Evolutionary conservation across 1,284 basidiomycete species (phyloP), one percentile per base, ranked within the genome.

Genomic region (Ustanciosporium gigantosporum): DNA sequence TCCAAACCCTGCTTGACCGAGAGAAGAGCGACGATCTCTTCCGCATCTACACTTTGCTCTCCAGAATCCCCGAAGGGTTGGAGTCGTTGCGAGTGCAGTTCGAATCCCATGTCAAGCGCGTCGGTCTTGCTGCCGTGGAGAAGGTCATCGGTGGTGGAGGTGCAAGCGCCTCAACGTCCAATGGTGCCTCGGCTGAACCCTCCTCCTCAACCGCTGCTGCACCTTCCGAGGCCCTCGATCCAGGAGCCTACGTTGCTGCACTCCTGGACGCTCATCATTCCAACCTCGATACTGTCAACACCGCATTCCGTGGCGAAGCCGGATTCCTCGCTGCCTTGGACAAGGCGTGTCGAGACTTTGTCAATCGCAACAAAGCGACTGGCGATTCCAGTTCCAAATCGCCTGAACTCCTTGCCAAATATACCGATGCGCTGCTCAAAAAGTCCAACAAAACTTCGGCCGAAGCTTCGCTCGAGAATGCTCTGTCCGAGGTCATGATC

Each of bases 281-380:
- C 84, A 95, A 92, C 79, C 86, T 88, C 53, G 89, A 91, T 70
- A 90, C 91, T 1, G 91, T 97, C 56, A 84, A 86, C 42, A 84
- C 89, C 48, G 91, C 90, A 60, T 98, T 98, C 84, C 87, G 88
- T 68, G 88, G 87, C 22, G 95, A 98, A 79, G 88, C 92, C 27
- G 92, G 92, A 1, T 98, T 98, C 79, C 89, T 91, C 31, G 93
- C 92, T 0, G 89, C 89, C 74, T 83, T 99, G 35, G 95, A 98
- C 80, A 81, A 82, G 70, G 95, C 95, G 9, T 97, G 94, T 80
- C 83, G 91, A 74, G 91, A 94, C 77, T 97, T 94, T 77, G 90
- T 94, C 78, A 99, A 99, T 79, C 84, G 87, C 38, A 99, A 99
- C 79, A 86, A 88, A 48, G 93, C 91, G 4, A 77, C 74, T 3